Conservation (phyloP, 2,329 filamentous ascomycete genomes). For the Elsinoe arachidis region DNA sequence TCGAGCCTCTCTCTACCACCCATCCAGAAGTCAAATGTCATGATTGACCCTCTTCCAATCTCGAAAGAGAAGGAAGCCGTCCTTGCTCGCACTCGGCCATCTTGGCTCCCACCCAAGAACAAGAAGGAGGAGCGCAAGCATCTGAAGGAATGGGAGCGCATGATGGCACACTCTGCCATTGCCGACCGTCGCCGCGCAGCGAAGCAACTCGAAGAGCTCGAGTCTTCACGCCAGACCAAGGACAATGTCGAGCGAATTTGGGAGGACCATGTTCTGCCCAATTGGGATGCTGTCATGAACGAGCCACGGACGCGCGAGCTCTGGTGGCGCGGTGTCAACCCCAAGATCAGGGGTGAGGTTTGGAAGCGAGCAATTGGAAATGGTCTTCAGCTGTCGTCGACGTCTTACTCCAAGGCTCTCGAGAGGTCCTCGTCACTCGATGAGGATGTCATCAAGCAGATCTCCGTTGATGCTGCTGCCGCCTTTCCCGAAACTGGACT, state of each 20-base stretch:
- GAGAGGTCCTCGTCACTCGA: constrained; percentile 53
- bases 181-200: constrained; percentile 44
- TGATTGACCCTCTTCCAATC: constrained; percentile 75
- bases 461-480: constrained; percentile 54
- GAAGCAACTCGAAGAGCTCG: constrained; percentile 43
- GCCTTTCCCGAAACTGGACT: constrained; percentile 67
- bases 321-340: constrained; percentile 74
- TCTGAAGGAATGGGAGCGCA: constrained; percentile 73
- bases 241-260: constrained; percentile 50
- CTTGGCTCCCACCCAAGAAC: constrained; percentile 79
- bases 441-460: constrained; percentile 49
- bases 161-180: constrained; percentile 60
- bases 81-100: constrained; percentile 65
- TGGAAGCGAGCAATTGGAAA: constrained; percentile 68
- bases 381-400: constrained; percentile 56
- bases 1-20: constrained; percentile 49
- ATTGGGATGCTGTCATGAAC: constrained; percentile 63
- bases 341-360: constrained; percentile 58
- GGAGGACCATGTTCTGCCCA: constrained; percentile 67
- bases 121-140: constrained; percentile 87
- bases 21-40: constrained; percentile 63
- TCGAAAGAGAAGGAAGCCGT: constrained; percentile 83
- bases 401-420: constrained; percentile 63
- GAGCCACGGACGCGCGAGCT: constrained; percentile 64
- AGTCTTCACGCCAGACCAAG: constrained; percentile 45